phyloP scores from a whole-genome alignment of 1,284 basidiomycete species.

The Schizopora paradoxa region DNA sequence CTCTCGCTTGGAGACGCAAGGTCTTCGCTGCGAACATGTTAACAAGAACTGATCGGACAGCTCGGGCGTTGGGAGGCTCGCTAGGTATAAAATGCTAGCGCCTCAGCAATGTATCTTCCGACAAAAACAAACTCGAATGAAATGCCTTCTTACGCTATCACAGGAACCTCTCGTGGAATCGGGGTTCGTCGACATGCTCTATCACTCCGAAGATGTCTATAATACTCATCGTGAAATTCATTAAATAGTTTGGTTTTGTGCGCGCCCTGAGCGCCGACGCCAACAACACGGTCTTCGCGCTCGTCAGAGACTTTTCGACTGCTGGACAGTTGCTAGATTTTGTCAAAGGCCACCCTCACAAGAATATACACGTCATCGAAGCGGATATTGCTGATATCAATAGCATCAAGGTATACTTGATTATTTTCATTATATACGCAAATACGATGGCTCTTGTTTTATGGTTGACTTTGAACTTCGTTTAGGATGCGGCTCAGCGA shows the following conservation, averaged over 20 bases:
- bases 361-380: slow-evolving; percentile 26
- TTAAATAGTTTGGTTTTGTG: slow-evolving; percentile 30
- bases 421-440: background rate
- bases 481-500: slow-evolving; percentile 20
- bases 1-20: too few species aligned
- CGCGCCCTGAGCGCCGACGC: slow-evolving; percentile 22
- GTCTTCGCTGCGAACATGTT: too few species aligned
- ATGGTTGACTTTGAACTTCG: background rate
- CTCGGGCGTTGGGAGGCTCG: too few species aligned
- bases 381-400: slow-evolving; percentile 25
- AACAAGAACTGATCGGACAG: too few species aligned
- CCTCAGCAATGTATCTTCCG: too few species aligned
- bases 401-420: slow-evolving; percentile 22
- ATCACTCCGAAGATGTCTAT: background rate
- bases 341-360: slow-evolving; percentile 45
- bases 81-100: too few species aligned
- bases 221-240: background rate
- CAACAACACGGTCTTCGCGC: slow-evolving; percentile 27
- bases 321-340: slow-evolving; percentile 20
- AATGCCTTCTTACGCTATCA: slow-evolving; percentile 28
- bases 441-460: background rate
- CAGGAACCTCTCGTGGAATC: slow-evolving; percentile 29
- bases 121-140: background rate
- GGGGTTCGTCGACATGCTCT: slow-evolving; percentile 20
- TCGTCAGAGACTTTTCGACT: slow-evolving; percentile 23